Evolutionary conservation across 495 filamentous ascomycete species (phyloP).

Genomic region (Trichoderma erinaceum): DNA sequence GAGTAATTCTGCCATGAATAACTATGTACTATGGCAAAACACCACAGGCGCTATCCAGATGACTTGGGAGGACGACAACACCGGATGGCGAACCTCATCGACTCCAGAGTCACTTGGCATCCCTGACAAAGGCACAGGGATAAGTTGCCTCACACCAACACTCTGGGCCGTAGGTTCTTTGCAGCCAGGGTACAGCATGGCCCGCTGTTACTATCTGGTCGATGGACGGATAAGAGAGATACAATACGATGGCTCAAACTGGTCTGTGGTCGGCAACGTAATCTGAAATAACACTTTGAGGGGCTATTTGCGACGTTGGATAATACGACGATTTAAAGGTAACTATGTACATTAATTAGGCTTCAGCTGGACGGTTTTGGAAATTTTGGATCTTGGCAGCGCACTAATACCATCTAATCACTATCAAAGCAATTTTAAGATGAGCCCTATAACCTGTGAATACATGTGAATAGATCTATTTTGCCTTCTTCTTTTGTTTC

Average conservation of each 20-base stretch:
- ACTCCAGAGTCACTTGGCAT: background rate
- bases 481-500: no score
- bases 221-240: background rate
- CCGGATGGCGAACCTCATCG: background rate
- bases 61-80: background rate
- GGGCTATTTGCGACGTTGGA: background rate
- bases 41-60: background rate
- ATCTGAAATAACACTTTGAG: background rate
- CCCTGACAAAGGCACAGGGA: background rate
- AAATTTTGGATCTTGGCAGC: no score
- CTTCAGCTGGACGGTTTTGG: no score
- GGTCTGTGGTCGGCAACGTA: background rate
- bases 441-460: no score
- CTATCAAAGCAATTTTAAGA: no score
- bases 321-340: no score
- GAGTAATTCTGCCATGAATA: background rate
- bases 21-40: background rate
- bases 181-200: background rate
- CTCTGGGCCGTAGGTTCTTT: background rate
- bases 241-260: conserved; percentile 3
- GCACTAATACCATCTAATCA: no score
- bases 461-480: no score
- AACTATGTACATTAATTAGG: no score
- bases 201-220: background rate
- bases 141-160: background rate